Percentiles rank a stretch among this genome's conserved stretches.
Conservation (phyloP, 2,329 filamentous ascomycete species). For the Scedosporium boydii region DNA sequence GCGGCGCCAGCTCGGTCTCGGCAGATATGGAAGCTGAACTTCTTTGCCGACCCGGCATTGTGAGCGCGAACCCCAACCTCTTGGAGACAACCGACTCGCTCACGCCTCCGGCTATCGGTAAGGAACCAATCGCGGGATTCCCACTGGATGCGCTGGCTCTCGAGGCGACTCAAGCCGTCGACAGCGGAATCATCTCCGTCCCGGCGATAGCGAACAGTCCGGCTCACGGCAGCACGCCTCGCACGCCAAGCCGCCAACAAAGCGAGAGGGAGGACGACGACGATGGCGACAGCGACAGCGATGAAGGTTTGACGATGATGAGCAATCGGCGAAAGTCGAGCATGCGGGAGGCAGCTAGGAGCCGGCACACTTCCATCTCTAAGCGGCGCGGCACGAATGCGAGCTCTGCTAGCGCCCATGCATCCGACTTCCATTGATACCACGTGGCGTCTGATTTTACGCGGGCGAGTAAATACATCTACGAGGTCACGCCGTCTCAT, state of each 20-base stretch:
- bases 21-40: constrained; percentile 54
- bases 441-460: too few species aligned
- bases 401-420: constrained; percentile 9
- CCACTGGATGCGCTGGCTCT: constrained; percentile 31
- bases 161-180: constrained; percentile 11
- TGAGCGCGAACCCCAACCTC: constrained; percentile 30
- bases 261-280: constrained; percentile 5
- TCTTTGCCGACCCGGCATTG: constrained; percentile 37
- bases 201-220: constrained; percentile 14
- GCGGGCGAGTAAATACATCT: too few species aligned
- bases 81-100: constrained; percentile 45
- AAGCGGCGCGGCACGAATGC: constrained; percentile 10
- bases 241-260: not conserved
- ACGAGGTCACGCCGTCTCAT: too few species aligned
- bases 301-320: constrained; percentile 11
- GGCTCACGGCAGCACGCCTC: constrained; percentile 1
- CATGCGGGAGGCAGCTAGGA: constrained; percentile 1
- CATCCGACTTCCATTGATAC: not conserved
- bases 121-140: constrained; percentile 36
- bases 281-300: constrained; percentile 11
- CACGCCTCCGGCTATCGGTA: constrained; percentile 40
- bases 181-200: constrained; percentile 19
- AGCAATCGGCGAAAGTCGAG: constrained; percentile 6
- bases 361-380: constrained; percentile 6
- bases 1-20: constrained; percentile 54